A percentile compares a stretch with the other conserved stretches of the same genome.
These are phyloP conservation scores for Arxiozyma heterogenica DNA, from an alignment of 1,139 yeast species.

Conservation along the genomic window DNA sequence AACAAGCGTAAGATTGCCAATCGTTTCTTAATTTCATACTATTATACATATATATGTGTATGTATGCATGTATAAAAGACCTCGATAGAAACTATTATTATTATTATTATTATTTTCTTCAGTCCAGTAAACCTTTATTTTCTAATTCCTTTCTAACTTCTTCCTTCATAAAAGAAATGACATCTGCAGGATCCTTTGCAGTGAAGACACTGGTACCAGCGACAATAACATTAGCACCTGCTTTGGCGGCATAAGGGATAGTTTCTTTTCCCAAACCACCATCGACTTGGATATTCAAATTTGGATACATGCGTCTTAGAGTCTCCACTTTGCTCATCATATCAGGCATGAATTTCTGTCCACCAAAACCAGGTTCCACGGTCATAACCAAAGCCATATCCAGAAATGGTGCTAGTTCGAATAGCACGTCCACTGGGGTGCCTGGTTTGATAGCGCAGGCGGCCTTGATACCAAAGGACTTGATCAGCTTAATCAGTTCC, in stretches of 20 bases:
- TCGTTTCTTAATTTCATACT: too few species aligned
- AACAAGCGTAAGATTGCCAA: background rate
- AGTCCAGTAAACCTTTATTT: slow-evolving; percentile 25
- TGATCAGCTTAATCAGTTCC: slow-evolving; percentile 66
- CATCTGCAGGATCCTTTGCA: slow-evolving; percentile 67
- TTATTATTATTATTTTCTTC: background rate
- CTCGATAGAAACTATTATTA: too few species aligned
- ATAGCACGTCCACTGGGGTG: slow-evolving; percentile 78
- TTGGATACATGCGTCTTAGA: slow-evolving; percentile 64
- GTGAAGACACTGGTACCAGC: slow-evolving; percentile 94
- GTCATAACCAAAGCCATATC: slow-evolving; percentile 97
- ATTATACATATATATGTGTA: too few species aligned
- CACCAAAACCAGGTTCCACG: slow-evolving; percentile 98
- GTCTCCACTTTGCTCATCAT: slow-evolving; percentile 93
- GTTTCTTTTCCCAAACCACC: slow-evolving; percentile 91
- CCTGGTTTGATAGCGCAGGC: slow-evolving; percentile 94
- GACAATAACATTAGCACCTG: slow-evolving; percentile 96
- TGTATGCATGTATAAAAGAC: too few species aligned
- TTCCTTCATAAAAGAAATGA: slow-evolving; percentile 56
- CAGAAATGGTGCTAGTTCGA: slow-evolving; percentile 62
- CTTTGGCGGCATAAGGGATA: slow-evolving; percentile 74
- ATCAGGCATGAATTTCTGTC: slow-evolving; percentile 88
- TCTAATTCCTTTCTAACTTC: slow-evolving; percentile 40
- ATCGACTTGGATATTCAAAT: slow-evolving; percentile 86
- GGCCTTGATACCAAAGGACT: slow-evolving; percentile 76